Percentiles rank a stretch among this genome's conserved stretches.
phyloP scores from a whole-genome alignment of 176 grass and related monocot genomes.

The Paspalum vaginatum region DNA sequence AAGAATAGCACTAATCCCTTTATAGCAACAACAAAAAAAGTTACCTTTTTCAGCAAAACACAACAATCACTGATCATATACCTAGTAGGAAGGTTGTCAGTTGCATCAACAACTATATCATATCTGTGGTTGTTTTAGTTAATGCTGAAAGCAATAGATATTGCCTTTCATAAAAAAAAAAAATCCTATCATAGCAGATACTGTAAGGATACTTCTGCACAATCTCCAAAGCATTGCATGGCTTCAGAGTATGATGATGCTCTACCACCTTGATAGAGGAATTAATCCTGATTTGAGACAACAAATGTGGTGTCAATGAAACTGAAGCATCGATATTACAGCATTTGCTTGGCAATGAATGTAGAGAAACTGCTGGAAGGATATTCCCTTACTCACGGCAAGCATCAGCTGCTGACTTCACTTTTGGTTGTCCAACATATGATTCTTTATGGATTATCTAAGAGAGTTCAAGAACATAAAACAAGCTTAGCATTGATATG shows the following conservation, averaged over 20 bases:
- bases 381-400: slow-evolving; percentile 79
- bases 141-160: slow-evolving; percentile 59
- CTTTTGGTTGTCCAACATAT: slow-evolving; percentile 78
- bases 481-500: background rate
- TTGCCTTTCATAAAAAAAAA: background rate
- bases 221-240: slow-evolving; percentile 71
- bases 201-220: slow-evolving; percentile 78
- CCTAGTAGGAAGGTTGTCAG: slow-evolving; percentile 86
- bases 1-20: slow-evolving; percentile 18
- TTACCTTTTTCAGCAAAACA: slow-evolving; percentile 87
- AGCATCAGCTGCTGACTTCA: slow-evolving; percentile 87
- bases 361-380: slow-evolving; percentile 6
- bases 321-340: slow-evolving; percentile 9
- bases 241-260: slow-evolving; percentile 74
- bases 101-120: slow-evolving; percentile 94
- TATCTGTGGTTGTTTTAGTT: slow-evolving; percentile 67
- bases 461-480: slow-evolving; percentile 42
- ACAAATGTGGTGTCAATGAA: slow-evolving; percentile 30
- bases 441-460: slow-evolving; percentile 93
- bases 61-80: slow-evolving; percentile 99
- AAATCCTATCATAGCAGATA: slow-evolving; percentile 19
- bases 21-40: background rate
- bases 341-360: slow-evolving; percentile 2
- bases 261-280: slow-evolving; percentile 84
- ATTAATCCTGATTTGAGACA: slow-evolving; percentile 77